Conservation (phyloP, 495 filamentous ascomycete genomes). For the Hyaloscypha finlandica region DNA sequence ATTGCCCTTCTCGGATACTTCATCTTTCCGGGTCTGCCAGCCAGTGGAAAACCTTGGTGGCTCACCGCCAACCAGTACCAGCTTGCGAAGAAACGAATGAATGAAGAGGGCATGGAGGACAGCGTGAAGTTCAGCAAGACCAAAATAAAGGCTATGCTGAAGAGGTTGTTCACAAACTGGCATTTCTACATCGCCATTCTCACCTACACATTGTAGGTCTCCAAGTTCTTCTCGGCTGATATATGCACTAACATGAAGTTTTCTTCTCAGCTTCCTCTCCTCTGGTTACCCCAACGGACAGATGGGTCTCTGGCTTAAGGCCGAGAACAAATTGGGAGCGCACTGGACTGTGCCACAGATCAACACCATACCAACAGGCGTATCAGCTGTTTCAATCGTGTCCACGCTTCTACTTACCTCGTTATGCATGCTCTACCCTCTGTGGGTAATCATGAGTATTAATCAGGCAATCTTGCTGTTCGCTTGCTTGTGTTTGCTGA, state of each 20-base stretch:
- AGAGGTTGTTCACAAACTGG: conserved; percentile 5
- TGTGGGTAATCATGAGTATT: conserved; percentile 15
- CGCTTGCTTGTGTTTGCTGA: conserved; percentile 29
- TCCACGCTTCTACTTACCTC: conserved; percentile 2
- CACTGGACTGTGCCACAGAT: conserved; percentile 16
- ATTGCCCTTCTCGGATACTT: conserved; percentile 58
- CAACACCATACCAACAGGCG: conserved; percentile 13
- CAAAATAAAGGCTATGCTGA: conserved; percentile 8
- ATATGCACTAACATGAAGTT: conserved; percentile 1
- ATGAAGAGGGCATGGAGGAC: conserved; percentile 7
- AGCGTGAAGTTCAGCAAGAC: conserved; percentile 9
- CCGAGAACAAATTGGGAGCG: neutral
- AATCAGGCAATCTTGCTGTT: conserved; percentile 29
- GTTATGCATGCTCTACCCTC: conserved; percentile 28
- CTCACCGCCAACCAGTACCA: conserved; percentile 44
- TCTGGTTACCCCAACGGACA: conserved; percentile 23
- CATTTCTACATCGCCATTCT: conserved; percentile 8
- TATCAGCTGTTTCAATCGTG: conserved; percentile 14
- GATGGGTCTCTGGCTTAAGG: conserved; percentile 8
- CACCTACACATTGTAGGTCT: conserved; percentile 20
- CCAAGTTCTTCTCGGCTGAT: neutral
- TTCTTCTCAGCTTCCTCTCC: conserved; percentile 14
- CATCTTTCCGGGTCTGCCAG: conserved; percentile 59
- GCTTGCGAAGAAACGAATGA: conserved; percentile 39
- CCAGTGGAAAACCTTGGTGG: conserved; percentile 51